These are phyloP conservation scores for Dactylellina leptospora DNA, from an alignment of 2,329 filamentous ascomycete species.

Conservation along the genomic window DNA sequence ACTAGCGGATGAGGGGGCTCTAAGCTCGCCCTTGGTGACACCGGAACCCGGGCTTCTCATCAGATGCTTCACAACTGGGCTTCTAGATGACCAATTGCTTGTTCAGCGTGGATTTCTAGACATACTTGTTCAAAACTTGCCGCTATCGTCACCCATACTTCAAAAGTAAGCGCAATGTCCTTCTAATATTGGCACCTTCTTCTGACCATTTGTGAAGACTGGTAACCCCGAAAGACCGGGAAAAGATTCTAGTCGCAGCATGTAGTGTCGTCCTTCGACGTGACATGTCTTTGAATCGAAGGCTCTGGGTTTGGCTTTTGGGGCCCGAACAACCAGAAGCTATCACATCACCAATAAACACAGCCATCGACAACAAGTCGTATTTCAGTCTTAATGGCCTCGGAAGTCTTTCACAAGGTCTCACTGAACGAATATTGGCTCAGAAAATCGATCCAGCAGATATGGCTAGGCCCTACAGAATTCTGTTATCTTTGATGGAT, in stretches of 20 bases:
- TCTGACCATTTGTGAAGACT: conserved; percentile 23
- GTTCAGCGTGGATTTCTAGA: conserved; percentile 95
- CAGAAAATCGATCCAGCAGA: conserved; percentile 69
- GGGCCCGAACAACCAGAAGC: conserved; percentile 70
- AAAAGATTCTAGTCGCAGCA: conserved; percentile 81
- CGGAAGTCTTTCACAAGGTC: conserved; percentile 74
- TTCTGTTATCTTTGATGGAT: conserved; percentile 96
- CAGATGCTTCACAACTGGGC: conserved; percentile 88
- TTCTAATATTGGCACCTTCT: neutral
- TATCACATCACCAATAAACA: conserved; percentile 57
- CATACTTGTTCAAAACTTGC: conserved; percentile 86
- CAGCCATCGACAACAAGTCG: conserved; percentile 66
- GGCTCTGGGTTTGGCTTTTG: conserved; percentile 95
- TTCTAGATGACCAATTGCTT: conserved; percentile 85
- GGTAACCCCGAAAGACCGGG: conserved; percentile 74
- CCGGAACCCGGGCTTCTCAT: conserved; percentile 91
- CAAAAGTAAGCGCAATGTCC: conserved; percentile 70
- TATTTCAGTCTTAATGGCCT: conserved; percentile 87
- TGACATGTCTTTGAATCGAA: conserved; percentile 95
- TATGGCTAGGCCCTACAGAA: conserved; percentile 83
- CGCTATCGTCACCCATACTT: conserved; percentile 81
- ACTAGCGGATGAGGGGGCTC: conserved; percentile 64
- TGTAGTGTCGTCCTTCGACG: conserved; percentile 85
- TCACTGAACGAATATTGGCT: conserved; percentile 78
- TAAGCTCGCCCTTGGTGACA: conserved; percentile 74